Base-by-base conservation (phyloP, 2,329 filamentous ascomycete species). In the Cladophialophora carrionii region DNA sequence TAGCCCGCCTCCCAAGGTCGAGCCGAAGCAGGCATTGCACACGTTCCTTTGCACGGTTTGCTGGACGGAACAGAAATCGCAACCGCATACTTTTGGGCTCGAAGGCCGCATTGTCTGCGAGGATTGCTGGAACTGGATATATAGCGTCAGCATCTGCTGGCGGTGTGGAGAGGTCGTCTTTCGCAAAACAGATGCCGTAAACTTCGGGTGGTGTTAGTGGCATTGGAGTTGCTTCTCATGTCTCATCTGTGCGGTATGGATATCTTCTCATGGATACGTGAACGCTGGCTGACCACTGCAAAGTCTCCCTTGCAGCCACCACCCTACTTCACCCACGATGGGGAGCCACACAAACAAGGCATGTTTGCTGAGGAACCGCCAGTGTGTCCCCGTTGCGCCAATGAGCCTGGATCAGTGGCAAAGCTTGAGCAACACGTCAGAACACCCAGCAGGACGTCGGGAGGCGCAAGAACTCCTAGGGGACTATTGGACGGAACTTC, bases 121-220 rank as follows among this genome's bases (percentile, higher is more conserved):
- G 5, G 51, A 67, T 2, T 74, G 73, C 43, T 74, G 67, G 68
- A 59, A 53, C 64, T 69, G 69, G 65, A 69, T 71, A 3, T 62
- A 69, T 41, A 62, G 58, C 37, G 63, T 73, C 31, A 70, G 65
- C 37, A 62, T 74, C 12, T 74, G 73, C 67, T 74, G 73, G 73
- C 52, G 59, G 6, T 74, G 73, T 60, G 70, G 73, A 22, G 66
- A 70, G 34, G 32, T 65, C 14, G 68, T 73, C 26, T 67, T 61
- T 43, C 52, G 73, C 6, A 66, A 61, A 29, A 71, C 71, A 5
- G 72, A 74, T 57, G 65, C 68, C 2, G 71, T 74, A 9, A 64
- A 63, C 26, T 74, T 73, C 60, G 73, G 72, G 10, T 74, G 72
- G 73, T 73, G 71, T 51, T 74, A 66, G 72, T 74, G 73, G 73